phyloP scores from a whole-genome alignment of 192 early-diverging fungal species.

The Rhizoclosmatium sp. region DNA sequence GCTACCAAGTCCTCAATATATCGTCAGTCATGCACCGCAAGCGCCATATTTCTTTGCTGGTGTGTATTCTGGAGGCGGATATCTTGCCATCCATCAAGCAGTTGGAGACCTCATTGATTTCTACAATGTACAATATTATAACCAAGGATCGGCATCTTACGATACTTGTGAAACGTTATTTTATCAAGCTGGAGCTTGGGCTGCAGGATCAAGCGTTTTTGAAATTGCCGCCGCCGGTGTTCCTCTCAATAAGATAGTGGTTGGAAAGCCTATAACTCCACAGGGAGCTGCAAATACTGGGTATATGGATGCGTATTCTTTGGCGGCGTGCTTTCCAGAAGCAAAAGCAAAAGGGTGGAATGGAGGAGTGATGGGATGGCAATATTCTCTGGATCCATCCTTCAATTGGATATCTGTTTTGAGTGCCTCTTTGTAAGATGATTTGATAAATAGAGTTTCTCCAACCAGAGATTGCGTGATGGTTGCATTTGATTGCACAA shows the following conservation, averaged over 20 bases:
- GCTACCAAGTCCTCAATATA: constrained; percentile 38
- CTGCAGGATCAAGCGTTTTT: constrained; percentile 44
- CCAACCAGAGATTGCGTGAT: not conserved
- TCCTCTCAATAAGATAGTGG: constrained; percentile 35
- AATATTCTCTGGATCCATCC: constrained; percentile 40
- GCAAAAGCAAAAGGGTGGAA: constrained; percentile 42
- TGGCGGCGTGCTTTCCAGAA: constrained; percentile 44
- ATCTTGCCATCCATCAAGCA: constrained; percentile 32
- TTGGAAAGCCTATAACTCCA: constrained; percentile 44
- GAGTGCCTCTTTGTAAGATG: not conserved
- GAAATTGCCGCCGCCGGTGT: constrained; percentile 40
- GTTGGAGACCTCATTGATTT: constrained; percentile 46
- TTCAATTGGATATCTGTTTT: constrained; percentile 34
- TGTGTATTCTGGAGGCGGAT: constrained; percentile 46
- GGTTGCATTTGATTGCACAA: too few relatives aligned
- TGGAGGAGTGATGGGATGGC: constrained; percentile 49
- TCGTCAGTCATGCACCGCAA: constrained; percentile 47
- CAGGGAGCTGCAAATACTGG: constrained; percentile 48
- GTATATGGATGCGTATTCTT: constrained; percentile 30
- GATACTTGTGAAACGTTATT: constrained; percentile 40
- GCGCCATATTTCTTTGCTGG: constrained; percentile 46
- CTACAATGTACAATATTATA: constrained; percentile 51
- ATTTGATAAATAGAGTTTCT: not conserved
- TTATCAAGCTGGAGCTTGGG: not conserved
- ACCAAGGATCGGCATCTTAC: constrained; percentile 42